Base-by-base conservation (phyloP, 2,329 filamentous ascomycete species). In the Cercospora sp. region DNA sequence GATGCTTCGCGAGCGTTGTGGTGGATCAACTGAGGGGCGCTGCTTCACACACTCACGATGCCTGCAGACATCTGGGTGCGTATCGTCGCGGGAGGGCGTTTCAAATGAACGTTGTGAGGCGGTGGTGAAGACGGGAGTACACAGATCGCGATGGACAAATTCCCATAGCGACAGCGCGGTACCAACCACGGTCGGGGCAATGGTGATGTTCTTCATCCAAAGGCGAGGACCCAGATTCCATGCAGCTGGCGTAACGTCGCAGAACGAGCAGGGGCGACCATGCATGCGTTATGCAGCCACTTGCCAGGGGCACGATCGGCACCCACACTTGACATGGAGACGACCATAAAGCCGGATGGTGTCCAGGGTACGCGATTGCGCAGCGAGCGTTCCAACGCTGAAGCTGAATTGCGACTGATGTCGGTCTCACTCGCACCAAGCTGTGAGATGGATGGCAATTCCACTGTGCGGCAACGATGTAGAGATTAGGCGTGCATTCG, bases 101-200 rank as follows among this genome's bases (percentile, higher is more conserved):
- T 30, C 30, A 33, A 18, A 58, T 63, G 60, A 31, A 23, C 60
- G 60, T 53, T 63, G 36, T 20, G 60, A 31, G 60, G 40, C 45
- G 40, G 40, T 28, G 45, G 20, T 53, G 60, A 6, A 53, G 23
- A 51, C 23, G 42, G 60, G 16, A 63, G 20, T 8, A 20, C 3
- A 51, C 7, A 51, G 40, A 63, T 48, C 16, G 40, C 16, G 30
- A 63, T 53, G 40, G 60, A 45, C 45, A 33, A 20, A 20, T 18
- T 53, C n/a, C 60, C 18, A 31, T 40, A 33, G 61, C 20, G 55
- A 23, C n/a, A 57, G 53, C 31, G 30, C 40, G 33, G 40, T n/a
- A 12, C 26, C 48, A 63, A 68, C 66, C 66, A 68, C 66, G 66
- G 66, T 64, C 59, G 64, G 36, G 51, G 60, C 63, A 63, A 60